Evolutionary conservation across 768 basidiomycete genomes (phyloP).

Genomic region (Suillus plorans): DNA sequence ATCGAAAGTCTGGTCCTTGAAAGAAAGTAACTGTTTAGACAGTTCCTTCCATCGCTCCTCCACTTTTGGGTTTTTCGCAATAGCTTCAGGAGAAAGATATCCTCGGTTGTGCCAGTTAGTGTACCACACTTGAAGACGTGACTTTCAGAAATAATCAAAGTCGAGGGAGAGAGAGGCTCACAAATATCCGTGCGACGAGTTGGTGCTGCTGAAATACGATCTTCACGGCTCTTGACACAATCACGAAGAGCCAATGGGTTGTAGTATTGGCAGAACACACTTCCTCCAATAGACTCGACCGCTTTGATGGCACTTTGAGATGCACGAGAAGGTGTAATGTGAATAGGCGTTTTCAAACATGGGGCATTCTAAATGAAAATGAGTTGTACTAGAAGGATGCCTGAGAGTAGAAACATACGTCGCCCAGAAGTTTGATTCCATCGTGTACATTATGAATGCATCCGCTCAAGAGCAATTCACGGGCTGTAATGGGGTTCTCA

Average conservation of each 20-base stretch:
- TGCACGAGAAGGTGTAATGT: constrained; percentile 81
- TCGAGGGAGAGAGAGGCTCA: constrained; percentile 37
- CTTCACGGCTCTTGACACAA: constrained; percentile 68
- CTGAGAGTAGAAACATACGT: constrained; percentile 46
- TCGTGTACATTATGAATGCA: constrained; percentile 87
- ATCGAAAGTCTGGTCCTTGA: constrained; percentile 38
- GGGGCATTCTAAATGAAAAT: constrained; percentile 53
- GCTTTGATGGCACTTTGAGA: constrained; percentile 85
- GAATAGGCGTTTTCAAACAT: constrained; percentile 67
- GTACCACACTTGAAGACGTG: constrained; percentile 65
- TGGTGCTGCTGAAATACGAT: constrained; percentile 74
- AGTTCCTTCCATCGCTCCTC: constrained; percentile 71
- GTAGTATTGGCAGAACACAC: constrained; percentile 88
- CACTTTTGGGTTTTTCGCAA: constrained; percentile 59
- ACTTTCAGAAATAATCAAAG: neutral
- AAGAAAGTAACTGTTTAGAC: constrained; percentile 58
- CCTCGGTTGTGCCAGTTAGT: constrained; percentile 71
- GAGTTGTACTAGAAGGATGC: neutral
- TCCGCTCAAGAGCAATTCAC: constrained; percentile 79
- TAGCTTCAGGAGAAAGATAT: constrained; percentile 63
- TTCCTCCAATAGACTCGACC: constrained; percentile 79
- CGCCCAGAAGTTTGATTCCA: constrained; percentile 89
- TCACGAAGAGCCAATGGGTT: constrained; percentile 83
- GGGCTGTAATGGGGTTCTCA: constrained; percentile 84
- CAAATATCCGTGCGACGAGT: constrained; percentile 85